A percentile compares a stretch with the other conserved stretches of the same genome.
Evolutionary conservation across 208 protist genomes (phyloP).

Genomic region (Leishmania aethiopica): DNA sequence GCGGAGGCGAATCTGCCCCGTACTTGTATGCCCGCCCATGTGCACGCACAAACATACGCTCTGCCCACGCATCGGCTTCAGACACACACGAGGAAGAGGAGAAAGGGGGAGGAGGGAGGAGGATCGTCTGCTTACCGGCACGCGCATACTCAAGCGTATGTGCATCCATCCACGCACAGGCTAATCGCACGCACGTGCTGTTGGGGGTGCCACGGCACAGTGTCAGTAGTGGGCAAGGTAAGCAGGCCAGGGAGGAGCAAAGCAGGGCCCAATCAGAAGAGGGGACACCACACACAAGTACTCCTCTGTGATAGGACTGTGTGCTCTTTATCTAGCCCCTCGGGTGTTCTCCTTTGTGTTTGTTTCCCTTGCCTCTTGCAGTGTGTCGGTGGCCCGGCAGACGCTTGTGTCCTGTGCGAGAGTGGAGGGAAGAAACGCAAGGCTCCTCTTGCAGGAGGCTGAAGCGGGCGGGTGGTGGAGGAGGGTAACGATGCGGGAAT

Average conservation of each 20-base stretch:
- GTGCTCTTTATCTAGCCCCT: not conserved
- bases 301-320: not conserved
- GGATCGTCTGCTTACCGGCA: not conserved
- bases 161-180: not conserved
- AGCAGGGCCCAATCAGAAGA: not conserved
- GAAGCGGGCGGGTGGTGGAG: conserved; percentile 1
- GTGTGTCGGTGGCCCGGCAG: not conserved
- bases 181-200: not conserved
- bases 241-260: conserved; percentile 3
- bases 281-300: not conserved
- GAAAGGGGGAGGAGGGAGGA: not conserved
- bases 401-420: not conserved
- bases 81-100: not conserved
- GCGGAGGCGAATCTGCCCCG: not conserved
- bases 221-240: not conserved
- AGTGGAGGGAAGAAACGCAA: not conserved
- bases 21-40: not conserved
- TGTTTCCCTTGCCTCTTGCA: not conserved
- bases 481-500: not conserved
- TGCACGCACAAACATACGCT: not conserved
- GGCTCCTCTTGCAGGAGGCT: not conserved
- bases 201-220: not conserved
- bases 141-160: not conserved
- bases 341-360: not conserved
- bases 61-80: not conserved